Evolutionary conservation across 164 flowering plant genomes (phyloP).

Genomic region (Sedum album): DNA sequence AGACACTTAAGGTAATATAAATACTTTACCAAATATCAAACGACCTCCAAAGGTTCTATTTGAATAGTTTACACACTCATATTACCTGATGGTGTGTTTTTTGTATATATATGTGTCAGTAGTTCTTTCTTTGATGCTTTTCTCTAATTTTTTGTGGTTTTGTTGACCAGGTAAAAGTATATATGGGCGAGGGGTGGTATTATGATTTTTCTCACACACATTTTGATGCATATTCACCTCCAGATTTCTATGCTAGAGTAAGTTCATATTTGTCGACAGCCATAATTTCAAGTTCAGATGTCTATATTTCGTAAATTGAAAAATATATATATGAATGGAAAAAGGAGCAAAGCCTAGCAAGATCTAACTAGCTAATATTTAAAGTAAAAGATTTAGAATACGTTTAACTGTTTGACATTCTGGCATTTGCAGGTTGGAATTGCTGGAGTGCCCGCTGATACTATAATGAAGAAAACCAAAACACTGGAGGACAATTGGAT

Average conservation of each 20-base stretch:
- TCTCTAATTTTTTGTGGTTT: neutral
- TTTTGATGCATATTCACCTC: constrained; percentile 60
- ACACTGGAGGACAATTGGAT: constrained; percentile 58
- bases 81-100: neutral
- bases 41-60: neutral
- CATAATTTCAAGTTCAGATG: neutral
- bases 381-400: neutral
- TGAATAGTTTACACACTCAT: neutral
- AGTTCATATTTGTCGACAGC: constrained; percentile 11
- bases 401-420: neutral
- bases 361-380: neutral
- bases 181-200: constrained; percentile 78
- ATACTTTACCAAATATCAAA: neutral
- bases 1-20: constrained; percentile 39
- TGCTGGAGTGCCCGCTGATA: constrained; percentile 64
- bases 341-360: neutral
- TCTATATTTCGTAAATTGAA: too few relatives aligned
- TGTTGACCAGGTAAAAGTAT: constrained; percentile 42
- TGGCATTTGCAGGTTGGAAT: constrained; percentile 48
- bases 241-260: constrained; percentile 64
- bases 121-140: too few relatives aligned
- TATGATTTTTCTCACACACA: constrained; percentile 47
- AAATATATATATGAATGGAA: neutral
- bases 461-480: constrained; percentile 58
- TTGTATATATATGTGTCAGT: neutral